Percentiles rank a stretch among this genome's conserved stretches.
phyloP scores from a whole-genome alignment of 23 red algal species.

The Gracilaria gracilis region DNA sequence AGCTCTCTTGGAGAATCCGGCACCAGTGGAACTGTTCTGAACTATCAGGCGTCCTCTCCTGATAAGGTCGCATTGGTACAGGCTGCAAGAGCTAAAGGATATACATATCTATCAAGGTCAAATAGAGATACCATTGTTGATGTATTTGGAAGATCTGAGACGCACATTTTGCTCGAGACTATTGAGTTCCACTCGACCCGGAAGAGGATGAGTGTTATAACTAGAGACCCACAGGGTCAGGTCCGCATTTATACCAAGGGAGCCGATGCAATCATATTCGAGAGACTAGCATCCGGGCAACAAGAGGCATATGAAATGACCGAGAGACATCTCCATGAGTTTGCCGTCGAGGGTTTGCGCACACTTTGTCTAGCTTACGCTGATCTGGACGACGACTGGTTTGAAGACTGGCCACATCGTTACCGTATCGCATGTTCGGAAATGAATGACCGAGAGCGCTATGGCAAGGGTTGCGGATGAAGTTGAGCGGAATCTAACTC shows the following conservation, averaged over 20 bases:
- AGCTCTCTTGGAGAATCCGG: constrained; percentile 46
- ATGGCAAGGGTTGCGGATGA: constrained; percentile 80
- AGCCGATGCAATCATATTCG: constrained; percentile 94
- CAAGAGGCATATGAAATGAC: constrained; percentile 47
- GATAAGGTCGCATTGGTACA: constrained; percentile 94
- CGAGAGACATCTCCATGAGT: constrained; percentile 77
- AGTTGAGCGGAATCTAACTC: constrained; percentile 78
- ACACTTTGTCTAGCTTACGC: constrained; percentile 91
- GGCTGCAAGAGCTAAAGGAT: constrained; percentile 78
- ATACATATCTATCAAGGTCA: constrained; percentile 73
- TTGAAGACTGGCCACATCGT: constrained; percentile 74
- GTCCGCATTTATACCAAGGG: constrained; percentile 90
- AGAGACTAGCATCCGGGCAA: constrained; percentile 68
- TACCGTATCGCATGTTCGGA: constrained; percentile 60
- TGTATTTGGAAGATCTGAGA: constrained; percentile 66
- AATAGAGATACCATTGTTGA: constrained; percentile 63
- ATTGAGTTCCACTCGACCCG: constrained; percentile 94
- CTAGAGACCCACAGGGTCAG: constrained; percentile 75
- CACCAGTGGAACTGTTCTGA: constrained; percentile 8
- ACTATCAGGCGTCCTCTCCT: constrained; percentile 91
- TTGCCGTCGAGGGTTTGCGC: constrained; percentile 88
- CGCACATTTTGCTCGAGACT: constrained; percentile 74
- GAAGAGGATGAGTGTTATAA: constrained; percentile 98
- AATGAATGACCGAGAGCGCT: constrained; percentile 58
- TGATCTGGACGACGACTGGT: constrained; percentile 76